phyloP scores from a whole-genome alignment of 2,329 filamentous ascomycete genomes.

The Hypoxylon sp. region DNA sequence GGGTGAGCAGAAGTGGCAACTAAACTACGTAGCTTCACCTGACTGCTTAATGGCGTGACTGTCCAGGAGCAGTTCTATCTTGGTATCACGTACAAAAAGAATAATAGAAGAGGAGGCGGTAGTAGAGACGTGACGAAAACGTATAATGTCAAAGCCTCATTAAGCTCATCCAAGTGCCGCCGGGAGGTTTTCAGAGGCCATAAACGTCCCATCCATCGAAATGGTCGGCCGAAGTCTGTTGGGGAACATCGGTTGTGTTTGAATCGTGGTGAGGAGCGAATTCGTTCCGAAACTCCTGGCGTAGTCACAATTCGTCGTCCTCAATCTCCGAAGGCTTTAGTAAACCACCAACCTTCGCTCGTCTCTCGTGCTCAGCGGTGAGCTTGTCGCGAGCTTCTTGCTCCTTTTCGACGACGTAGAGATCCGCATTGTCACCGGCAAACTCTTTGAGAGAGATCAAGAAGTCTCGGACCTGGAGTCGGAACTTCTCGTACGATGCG shows the following conservation, averaged over 20 bases:
- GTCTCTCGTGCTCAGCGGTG: slow-evolving; percentile 89
- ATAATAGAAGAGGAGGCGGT: slow-evolving; percentile 36
- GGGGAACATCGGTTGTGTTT: slow-evolving; percentile 47
- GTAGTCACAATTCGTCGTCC: slow-evolving; percentile 90
- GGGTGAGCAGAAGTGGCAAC: slow-evolving; percentile 13
- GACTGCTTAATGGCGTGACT: slow-evolving; percentile 12
- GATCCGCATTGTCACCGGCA: slow-evolving; percentile 91
- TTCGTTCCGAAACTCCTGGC: slow-evolving; percentile 76
- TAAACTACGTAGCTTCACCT: slow-evolving; percentile 19
- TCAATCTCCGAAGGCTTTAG: slow-evolving; percentile 98
- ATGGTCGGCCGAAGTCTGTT: slow-evolving; percentile 42
- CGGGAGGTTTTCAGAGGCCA: slow-evolving; percentile 55
- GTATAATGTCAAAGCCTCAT: slow-evolving; percentile 31
- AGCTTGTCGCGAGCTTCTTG: slow-evolving; percentile 89
- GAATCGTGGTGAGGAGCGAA: slow-evolving; percentile 61
- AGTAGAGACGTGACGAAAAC: slow-evolving; percentile 36
- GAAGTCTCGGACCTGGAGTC: slow-evolving; percentile 95
- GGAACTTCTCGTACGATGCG: slow-evolving; percentile 93
- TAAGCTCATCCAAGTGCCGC: slow-evolving; percentile 30
- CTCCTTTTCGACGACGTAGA: slow-evolving; percentile 95
- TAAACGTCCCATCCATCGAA: slow-evolving; percentile 56
- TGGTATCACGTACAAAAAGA: slow-evolving; percentile 45
- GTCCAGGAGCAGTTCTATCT: slow-evolving; percentile 38
- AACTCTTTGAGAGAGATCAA: slow-evolving; percentile 98
- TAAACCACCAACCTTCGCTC: slow-evolving; percentile 94